Percentiles rank a stretch among this genome's conserved stretches.
phyloP scores from a whole-genome alignment of 129 eudicot genomes.

The Saussurea involucrata region DNA sequence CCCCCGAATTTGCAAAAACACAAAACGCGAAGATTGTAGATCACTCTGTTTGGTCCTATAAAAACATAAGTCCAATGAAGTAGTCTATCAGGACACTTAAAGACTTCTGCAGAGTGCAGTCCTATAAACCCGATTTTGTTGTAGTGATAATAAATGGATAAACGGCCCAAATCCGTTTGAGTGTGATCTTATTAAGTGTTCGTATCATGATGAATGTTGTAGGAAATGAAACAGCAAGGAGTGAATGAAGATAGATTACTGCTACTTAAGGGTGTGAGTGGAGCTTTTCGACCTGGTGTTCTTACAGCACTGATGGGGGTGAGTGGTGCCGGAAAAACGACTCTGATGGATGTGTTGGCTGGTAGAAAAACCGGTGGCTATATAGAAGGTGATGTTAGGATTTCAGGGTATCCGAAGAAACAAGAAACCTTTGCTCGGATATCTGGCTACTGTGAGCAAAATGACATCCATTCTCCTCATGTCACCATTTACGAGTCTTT shows the following conservation, averaged over 20 bases:
- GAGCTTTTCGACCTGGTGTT: constrained; percentile 86
- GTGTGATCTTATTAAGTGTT: neutral
- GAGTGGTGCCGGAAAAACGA: constrained; percentile 95
- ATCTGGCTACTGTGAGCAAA: constrained; percentile 91
- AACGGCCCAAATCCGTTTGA: neutral
- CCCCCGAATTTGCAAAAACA: too few species aligned
- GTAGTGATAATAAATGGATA: neutral
- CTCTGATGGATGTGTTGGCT: constrained; percentile 88
- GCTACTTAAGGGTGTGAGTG: constrained; percentile 71
- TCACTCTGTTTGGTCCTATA: too few species aligned
- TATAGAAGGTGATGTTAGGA: constrained; percentile 55
- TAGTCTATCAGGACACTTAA: too few species aligned
- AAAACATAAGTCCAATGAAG: too few species aligned
- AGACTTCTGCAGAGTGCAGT: too few species aligned
- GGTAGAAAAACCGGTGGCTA: constrained; percentile 94
- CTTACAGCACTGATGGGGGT: constrained; percentile 94
- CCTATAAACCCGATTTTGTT: too few species aligned
- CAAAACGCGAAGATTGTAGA: too few species aligned
- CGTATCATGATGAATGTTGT: neutral
- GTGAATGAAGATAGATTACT: constrained; percentile 55
- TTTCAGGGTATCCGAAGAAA: constrained; percentile 80
- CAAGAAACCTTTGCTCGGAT: constrained; percentile 91
- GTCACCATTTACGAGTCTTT: constrained; percentile 81
- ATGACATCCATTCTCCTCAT: constrained; percentile 88
- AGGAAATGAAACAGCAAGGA: constrained; percentile 91